phyloP scores from a whole-genome alignment of 805 yeast genomes.

The Martiniozyma abietophila region DNA sequence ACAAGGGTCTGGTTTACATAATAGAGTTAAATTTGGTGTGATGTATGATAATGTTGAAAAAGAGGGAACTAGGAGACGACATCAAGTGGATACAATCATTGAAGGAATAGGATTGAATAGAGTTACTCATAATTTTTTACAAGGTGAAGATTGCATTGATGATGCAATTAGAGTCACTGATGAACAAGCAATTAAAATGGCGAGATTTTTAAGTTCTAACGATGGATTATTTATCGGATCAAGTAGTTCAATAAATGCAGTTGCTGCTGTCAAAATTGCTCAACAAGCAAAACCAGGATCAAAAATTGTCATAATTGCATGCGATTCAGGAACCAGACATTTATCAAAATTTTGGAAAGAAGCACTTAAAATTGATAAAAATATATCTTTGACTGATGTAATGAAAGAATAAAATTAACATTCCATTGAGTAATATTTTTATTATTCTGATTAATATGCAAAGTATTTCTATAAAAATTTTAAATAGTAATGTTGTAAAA shows the following conservation, averaged over 20 bases:
- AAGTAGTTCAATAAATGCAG: slow-evolving; percentile 89
- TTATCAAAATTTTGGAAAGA: slow-evolving; percentile 85
- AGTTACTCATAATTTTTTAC: slow-evolving; percentile 68
- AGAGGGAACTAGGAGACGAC: slow-evolving; percentile 90
- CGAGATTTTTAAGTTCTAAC: slow-evolving; percentile 63
- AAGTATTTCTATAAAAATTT: too few relatives aligned
- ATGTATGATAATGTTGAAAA: slow-evolving; percentile 85
- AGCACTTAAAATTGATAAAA: slow-evolving; percentile 35
- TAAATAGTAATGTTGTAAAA: too few relatives aligned
- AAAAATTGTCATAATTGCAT: slow-evolving; percentile 72
- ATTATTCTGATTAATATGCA: too few relatives aligned
- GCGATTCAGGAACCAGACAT: slow-evolving; percentile 90
- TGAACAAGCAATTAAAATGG: slow-evolving; percentile 79
- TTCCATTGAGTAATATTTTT: too few relatives aligned
- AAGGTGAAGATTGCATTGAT: slow-evolving; percentile 64
- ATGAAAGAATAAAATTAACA: slow-evolving; percentile 15
- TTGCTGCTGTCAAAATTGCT: slow-evolving; percentile 68
- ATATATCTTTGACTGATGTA: slow-evolving; percentile 31
- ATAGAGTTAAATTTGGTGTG: slow-evolving; percentile 80
- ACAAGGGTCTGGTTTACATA: slow-evolving; percentile 87
- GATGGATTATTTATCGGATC: slow-evolving; percentile 93
- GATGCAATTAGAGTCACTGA: slow-evolving; percentile 76
- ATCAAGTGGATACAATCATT: slow-evolving; percentile 89
- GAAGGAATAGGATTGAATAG: slow-evolving; percentile 93
- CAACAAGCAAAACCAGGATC: slow-evolving; percentile 44